Evolutionary conservation across 164 flowering plant genomes (phyloP), one percentile per base, ranked within the genome.

Genomic region (Annona squamosa): DNA sequence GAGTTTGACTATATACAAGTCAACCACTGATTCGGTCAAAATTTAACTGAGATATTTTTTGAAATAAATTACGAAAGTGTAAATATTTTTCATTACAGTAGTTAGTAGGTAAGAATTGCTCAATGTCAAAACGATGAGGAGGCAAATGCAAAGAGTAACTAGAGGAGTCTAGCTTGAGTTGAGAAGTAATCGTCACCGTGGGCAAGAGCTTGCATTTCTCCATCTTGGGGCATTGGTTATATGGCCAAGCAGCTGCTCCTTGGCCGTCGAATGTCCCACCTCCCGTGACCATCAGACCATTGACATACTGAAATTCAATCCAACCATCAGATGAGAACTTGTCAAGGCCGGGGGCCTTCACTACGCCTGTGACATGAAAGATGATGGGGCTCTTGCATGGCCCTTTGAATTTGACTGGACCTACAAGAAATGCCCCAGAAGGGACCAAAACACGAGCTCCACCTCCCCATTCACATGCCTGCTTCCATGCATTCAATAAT

Each of bases 221-320:
- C 47, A 18, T 66, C 48, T 43, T 48, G 46, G 48, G 48, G 71
- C 72, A 62, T 13, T 70, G 18, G 57, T 81, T 79, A 17, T 75
- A 7, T 4, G 75, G 56, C 90, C 88, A 86, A 46, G 86, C 84
- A 3, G 74, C 26, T 4, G 77, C 47, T 3, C 92, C 89, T 76
- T 85, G 84, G 42, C 89, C 92, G 69, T 87, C 87, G 52, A 86
- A 72, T 0, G 72, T 41, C 1, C 91, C 94, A 6, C 87, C 83
- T 48, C 91, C 92, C 4, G 65, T 9, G 5, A 90, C 43, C 0
- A 10, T 41, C 72, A 88, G 73, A 0, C 67, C 17, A 26, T 84
- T 72, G 4, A 89, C 13, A 19, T 81, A 71, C 1, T 52, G 67
- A 52, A 87, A 87, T 1, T 26, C 26, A 26, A 89, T 72, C 90